Conservation (phyloP, 1,284 basidiomycete species). For the Naganishia sp. region DNA sequence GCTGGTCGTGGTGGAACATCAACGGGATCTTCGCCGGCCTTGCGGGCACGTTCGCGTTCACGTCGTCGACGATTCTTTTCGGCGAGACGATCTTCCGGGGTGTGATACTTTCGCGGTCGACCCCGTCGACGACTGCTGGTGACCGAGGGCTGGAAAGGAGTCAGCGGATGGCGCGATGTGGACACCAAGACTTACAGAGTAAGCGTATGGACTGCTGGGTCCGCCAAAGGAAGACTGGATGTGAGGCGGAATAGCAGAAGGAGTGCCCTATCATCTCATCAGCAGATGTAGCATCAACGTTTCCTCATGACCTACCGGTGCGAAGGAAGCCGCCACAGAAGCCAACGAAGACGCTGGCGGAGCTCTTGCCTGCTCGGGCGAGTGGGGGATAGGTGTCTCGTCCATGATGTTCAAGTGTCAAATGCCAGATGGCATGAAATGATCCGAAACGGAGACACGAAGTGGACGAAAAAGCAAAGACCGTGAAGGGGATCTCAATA, state of each 20-base stretch:
- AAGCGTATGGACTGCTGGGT: conserved; percentile 17
- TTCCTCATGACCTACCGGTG: not conserved
- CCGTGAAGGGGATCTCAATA: conserved; percentile 6
- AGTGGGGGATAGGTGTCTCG: not conserved
- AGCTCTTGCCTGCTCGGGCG: conserved; percentile 20
- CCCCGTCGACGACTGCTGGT: conserved; percentile 17
- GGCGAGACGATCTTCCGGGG: conserved; percentile 21
- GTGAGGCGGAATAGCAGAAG: conserved; percentile 19
- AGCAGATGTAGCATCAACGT: too few relatives aligned
- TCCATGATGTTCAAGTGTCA: conserved; percentile 6
- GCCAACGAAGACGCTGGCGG: conserved; percentile 16
- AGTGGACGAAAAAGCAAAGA: not conserved
- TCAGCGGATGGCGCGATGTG: not conserved
- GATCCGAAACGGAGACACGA: not conserved
- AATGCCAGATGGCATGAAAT: not conserved
- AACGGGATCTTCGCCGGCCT: conserved; percentile 27
- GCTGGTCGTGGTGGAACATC: conserved; percentile 16
- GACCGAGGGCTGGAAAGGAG: not conserved
- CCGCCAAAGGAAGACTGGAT: conserved; percentile 17
- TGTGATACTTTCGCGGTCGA: conserved; percentile 19
- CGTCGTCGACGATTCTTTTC: conserved; percentile 27
- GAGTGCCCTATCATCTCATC: not conserved
- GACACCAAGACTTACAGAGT: not conserved
- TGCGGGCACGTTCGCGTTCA: conserved; percentile 26
- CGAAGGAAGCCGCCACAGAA: conserved; percentile 8